Base-by-base conservation (phyloP, 2,329 filamentous ascomycete genomes). In the Aspergillus hiratsukae region DNA sequence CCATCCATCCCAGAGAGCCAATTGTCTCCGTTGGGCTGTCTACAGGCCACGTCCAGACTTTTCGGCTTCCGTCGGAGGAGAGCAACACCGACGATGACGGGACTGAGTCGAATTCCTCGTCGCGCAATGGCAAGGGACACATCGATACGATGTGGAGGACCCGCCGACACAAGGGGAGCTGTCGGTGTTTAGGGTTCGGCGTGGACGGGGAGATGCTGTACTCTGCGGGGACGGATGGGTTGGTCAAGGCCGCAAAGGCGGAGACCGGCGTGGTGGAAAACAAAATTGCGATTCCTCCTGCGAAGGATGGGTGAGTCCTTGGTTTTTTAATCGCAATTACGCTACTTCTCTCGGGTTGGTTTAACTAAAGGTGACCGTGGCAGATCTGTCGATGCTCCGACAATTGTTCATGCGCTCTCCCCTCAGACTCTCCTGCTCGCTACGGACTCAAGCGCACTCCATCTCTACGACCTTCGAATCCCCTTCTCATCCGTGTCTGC, bases 111-210 rank as follows among this genome's bases (percentile, higher is more conserved):
- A 71, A 64, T 9, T 68, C 72, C 1, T 69, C 74, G 2, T 78
- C 78, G 25, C 78, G 80, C 64, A 81, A 79, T 65, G 91, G 90
- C 10, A 88, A 83, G 60, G 88, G 87, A 46, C 84, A 87, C 55
- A 89, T 97, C 60, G 89, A 92, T 64, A 90, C 87, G 0, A 78
- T 87, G 58, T 99, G 94, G 94, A 84, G 85, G 66, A 97, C 94
- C 4, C 82, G 87, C 64, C 83, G 94, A 59, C 94, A 99, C 77
- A 96, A 96, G 79, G 93, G 91, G 11, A 97, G 91, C 80, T 97
- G 93, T 71, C 83, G 94, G 53, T 87, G 85, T 58, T 77, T 97
- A 54, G 85, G 82, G 4, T 97, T 92, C 75, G 87, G 86, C 61
- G 75, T 85, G 56, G 92, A 97, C 71, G 94, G 93, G 17, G 78